A percentile compares a stretch with the other conserved stretches of the same genome.
phyloP scores from a whole-genome alignment of 305 asterid genomes.

The Vinca major region DNA sequence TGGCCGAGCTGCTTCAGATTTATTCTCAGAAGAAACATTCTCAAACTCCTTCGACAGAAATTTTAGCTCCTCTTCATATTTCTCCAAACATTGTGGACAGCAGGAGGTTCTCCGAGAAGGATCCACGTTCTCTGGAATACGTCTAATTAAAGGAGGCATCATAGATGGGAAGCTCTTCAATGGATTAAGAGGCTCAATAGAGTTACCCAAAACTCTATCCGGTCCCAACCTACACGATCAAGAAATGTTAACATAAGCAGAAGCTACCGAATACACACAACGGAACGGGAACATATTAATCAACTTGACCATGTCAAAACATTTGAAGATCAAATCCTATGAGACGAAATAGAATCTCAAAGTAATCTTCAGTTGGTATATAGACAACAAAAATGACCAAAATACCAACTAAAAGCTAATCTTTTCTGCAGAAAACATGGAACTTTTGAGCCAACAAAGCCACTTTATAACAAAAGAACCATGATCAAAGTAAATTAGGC shows the following conservation, averaged over 20 bases:
- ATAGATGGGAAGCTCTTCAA: constrained; percentile 34
- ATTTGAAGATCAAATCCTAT: neutral
- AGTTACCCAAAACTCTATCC: constrained; percentile 40
- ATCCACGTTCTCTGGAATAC: constrained; percentile 35
- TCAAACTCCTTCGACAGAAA: constrained; percentile 26
- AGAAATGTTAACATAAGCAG: neutral
- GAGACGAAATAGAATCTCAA: neutral
- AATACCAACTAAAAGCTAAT: neutral
- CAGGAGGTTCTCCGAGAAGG: constrained; percentile 17
- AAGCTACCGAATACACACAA: neutral
- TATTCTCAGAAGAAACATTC: constrained; percentile 43
- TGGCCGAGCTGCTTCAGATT: constrained; percentile 21
- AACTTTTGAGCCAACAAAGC: neutral
- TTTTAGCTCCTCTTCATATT: constrained; percentile 41
- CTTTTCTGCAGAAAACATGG: neutral
- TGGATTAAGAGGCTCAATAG: constrained; percentile 33
- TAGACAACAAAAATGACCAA: no score
- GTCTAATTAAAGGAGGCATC: constrained; percentile 30
- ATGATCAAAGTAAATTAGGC: no score
- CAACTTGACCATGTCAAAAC: neutral
- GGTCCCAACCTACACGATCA: constrained; percentile 42
- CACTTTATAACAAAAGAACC: neutral
- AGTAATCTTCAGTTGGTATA: neutral
- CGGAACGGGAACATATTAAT: neutral
- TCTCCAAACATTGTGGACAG: constrained; percentile 47